Percentiles rank a stretch among this genome's conserved stretches.
These are phyloP conservation scores for Lagenaria siceraria DNA, from an alignment of 306 rosid species.

Conservation along the genomic window DNA sequence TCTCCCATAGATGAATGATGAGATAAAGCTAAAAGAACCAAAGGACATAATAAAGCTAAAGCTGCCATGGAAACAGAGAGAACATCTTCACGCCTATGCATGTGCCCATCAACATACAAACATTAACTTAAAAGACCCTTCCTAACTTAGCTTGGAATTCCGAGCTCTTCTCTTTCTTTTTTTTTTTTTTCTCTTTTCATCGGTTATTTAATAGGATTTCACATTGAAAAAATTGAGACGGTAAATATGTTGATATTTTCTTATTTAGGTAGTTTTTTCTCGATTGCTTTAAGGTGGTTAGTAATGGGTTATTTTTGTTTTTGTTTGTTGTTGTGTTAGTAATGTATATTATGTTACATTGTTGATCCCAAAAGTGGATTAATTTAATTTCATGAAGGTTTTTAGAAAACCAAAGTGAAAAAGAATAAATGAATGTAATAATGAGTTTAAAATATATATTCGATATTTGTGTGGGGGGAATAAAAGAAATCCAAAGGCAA, in stretches of 20 bases:
- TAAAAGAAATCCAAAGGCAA: background rate
- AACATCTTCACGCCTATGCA: constrained; percentile 69
- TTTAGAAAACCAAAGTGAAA: background rate
- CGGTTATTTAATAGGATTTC: too few relatives aligned
- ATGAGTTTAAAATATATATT: background rate
- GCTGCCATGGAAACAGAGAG: constrained; percentile 58
- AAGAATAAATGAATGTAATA: background rate
- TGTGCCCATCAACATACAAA: constrained; percentile 35
- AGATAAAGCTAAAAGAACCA: background rate
- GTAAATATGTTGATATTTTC: background rate
- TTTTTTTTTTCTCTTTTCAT: too few relatives aligned
- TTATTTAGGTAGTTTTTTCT: too few relatives aligned
- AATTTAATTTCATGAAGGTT: background rate
- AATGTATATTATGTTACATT: background rate
- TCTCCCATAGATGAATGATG: background rate
- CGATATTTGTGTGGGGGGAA: background rate
- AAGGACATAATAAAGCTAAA: constrained; percentile 55
- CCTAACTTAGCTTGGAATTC: constrained; percentile 33
- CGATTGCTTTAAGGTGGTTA: background rate
- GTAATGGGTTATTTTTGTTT: background rate
- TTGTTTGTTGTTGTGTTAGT: background rate
- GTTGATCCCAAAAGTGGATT: background rate
- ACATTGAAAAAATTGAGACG: too few relatives aligned
- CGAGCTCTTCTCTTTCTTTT: constrained; percentile 1
- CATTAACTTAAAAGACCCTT: constrained; percentile 7